Evolutionary conservation across 2,329 filamentous ascomycete genomes (phyloP).

Genomic region (Hymenoscyphus infarciens): DNA sequence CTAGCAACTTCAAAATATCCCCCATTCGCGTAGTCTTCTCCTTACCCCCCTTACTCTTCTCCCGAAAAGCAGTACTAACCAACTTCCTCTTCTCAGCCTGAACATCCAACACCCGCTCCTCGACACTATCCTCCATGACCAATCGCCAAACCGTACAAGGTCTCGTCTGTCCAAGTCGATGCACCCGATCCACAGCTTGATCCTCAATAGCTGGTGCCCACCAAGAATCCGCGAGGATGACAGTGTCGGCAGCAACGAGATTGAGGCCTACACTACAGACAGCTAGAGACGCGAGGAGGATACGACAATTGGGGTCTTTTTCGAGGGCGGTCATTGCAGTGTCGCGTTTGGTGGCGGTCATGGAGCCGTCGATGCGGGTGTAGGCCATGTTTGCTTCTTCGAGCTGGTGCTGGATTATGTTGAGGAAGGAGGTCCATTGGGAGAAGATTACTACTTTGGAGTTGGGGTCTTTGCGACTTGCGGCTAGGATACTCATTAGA

Average conservation of each 20-base stretch:
- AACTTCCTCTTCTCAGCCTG: conserved; percentile 76
- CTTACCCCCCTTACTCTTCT: conserved; percentile 58
- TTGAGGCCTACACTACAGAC: conserved; percentile 86
- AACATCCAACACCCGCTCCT: conserved; percentile 75
- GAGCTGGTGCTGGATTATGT: conserved; percentile 68
- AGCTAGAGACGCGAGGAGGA: conserved; percentile 77
- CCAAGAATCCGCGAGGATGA: conserved; percentile 81
- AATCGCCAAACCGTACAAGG: conserved; percentile 77
- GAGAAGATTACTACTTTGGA: conserved; percentile 73
- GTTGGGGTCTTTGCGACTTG: conserved; percentile 58
- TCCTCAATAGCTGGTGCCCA: conserved; percentile 93
- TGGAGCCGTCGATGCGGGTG: conserved; percentile 75
- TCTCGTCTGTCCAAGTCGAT: conserved; percentile 77
- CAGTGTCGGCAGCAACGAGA: conserved; percentile 79
- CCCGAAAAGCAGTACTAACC: conserved; percentile 75
- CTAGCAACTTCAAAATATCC: conserved; percentile 47
- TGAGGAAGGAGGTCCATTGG: conserved; percentile 73
- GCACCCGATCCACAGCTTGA: conserved; percentile 84
- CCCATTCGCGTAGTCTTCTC: conserved; percentile 54
- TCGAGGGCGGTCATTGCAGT: conserved; percentile 65
- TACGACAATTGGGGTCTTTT: conserved; percentile 60
- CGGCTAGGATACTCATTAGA: conserved; percentile 69
- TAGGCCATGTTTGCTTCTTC: conserved; percentile 56
- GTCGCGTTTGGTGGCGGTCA: conserved; percentile 70
- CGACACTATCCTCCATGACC: conserved; percentile 75